phyloP scores from a whole-genome alignment of 768 basidiomycete species.

The Lentinula lateritia region DNA sequence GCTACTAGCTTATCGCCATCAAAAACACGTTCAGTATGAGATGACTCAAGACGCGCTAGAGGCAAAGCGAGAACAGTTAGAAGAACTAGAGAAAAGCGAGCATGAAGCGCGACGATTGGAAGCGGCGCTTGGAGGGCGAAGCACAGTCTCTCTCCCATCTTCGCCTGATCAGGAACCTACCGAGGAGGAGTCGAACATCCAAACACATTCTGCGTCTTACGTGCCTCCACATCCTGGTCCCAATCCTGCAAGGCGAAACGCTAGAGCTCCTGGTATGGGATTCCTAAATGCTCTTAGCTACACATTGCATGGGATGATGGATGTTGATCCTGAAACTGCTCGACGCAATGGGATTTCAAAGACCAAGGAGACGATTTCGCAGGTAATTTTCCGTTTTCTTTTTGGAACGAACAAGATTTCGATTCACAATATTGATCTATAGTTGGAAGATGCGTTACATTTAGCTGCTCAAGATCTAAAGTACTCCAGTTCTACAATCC shows the following conservation, averaged over 20 bases:
- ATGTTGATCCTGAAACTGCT: slow-evolving; percentile 95
- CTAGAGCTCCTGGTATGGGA: slow-evolving; percentile 74
- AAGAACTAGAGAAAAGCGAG: slow-evolving; percentile 90
- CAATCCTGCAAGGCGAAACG: slow-evolving; percentile 51
- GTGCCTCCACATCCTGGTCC: slow-evolving; percentile 80
- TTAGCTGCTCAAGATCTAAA: slow-evolving; percentile 90
- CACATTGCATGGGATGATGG: slow-evolving; percentile 97
- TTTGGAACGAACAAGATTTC: neutral
- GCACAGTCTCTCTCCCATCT: slow-evolving; percentile 17
- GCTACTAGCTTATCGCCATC: slow-evolving; percentile 89
- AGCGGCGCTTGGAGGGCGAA: slow-evolving; percentile 70
- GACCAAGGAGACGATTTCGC: slow-evolving; percentile 91
- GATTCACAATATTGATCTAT: neutral
- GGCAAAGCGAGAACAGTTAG: slow-evolving; percentile 75
- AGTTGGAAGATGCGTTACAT: slow-evolving; percentile 96
- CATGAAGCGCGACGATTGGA: slow-evolving; percentile 85
- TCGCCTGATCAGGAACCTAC: slow-evolving; percentile 20
- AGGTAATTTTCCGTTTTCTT: slow-evolving; percentile 44
- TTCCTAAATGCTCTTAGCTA: slow-evolving; percentile 89
- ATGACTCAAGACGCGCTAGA: slow-evolving; percentile 92
- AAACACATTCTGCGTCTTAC: slow-evolving; percentile 34
- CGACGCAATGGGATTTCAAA: slow-evolving; percentile 90
- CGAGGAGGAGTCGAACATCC: slow-evolving; percentile 20
- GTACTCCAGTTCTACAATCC: slow-evolving; percentile 93
- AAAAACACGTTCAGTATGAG: slow-evolving; percentile 97